phyloP scores from a whole-genome alignment of 202 grass and related monocot genomes.

The Alloteropsis angusta region DNA sequence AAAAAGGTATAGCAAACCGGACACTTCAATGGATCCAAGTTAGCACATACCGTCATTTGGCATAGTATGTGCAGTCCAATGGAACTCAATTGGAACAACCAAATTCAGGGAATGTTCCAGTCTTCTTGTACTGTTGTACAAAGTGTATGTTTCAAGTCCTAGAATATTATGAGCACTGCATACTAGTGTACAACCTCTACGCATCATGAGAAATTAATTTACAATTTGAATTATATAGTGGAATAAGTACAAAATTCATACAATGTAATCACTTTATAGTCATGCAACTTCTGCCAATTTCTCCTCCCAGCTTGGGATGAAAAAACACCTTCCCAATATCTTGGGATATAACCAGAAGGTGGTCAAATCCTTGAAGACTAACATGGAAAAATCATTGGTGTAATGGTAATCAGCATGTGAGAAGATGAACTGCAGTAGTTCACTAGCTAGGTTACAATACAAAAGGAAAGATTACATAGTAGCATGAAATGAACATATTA shows the following conservation, averaged over 20 bases:
- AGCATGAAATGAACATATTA: background rate
- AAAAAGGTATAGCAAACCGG: background rate
- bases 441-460: slow-evolving; percentile 4
- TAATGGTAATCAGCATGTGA: background rate
- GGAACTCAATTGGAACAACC: background rate
- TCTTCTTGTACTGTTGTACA: background rate
- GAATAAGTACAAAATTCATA: background rate
- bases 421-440: background rate
- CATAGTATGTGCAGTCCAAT: slow-evolving; percentile 5
- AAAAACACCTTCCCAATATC: background rate
- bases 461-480: slow-evolving; percentile 12
- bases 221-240: background rate
- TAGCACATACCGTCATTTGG: background rate
- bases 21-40: background rate
- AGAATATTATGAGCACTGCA: background rate
- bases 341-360: slow-evolving; percentile 2
- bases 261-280: background rate
- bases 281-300: background rate
- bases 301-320: background rate
- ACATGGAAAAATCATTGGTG: background rate
- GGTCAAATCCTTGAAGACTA: background rate
- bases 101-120: background rate
- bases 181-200: background rate
- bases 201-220: background rate
- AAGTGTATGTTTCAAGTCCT: background rate